Base-by-base conservation (phyloP, 2,329 filamentous ascomycete genomes). In the Pestalotiopsis sp. region DNA sequence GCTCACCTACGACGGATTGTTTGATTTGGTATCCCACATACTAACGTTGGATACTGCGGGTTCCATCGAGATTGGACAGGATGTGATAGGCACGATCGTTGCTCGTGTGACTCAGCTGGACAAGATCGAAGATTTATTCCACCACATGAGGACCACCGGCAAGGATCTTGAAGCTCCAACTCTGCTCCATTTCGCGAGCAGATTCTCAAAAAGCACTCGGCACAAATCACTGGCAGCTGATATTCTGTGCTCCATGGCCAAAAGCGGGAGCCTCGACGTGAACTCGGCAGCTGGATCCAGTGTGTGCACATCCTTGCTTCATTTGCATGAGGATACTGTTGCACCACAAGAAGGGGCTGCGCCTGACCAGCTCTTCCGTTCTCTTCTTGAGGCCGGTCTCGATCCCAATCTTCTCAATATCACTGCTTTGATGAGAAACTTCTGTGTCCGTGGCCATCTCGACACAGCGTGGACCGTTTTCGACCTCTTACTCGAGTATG, bases 341-440 rank as follows among this genome's bases (percentile, higher is more conserved):
- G 72, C 77, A 7, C 77, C 83, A 7, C 78, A 79, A 14, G 80
- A 83, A 4, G 78, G 83, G 49, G 79, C 84, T n/a, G 82, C 84
- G 23, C 86, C 86, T 31, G 83, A 87, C 11, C 79, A 83, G 4
- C 81, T 91, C 4, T 86, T 91, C 25, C 81, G 87, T 66, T 78
- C 81, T 9, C 83, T 94, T 65, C 78, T 92, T 12, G 81, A 86
- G 23, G 79, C 86, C n/a, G 92, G 91, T 1, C 81, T 92, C 62
- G 81, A 83, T 23, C 89, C 92, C 27, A 92, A 93, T 71, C 80
- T 88, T 14, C 81, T 89, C 68, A 85, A 86, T 12, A 89, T 92
- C 75, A 92, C 91, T 17, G 85, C 92, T 59, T 81, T 94, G 69
- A 87, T 98, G 67, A 85, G 89, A 52, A 93, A 93, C 68, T 89